Percentiles rank a stretch among this genome's conserved stretches.
Conservation (phyloP, 2,329 filamentous ascomycete genomes). For the Arthrocladium fulminans region DNA sequence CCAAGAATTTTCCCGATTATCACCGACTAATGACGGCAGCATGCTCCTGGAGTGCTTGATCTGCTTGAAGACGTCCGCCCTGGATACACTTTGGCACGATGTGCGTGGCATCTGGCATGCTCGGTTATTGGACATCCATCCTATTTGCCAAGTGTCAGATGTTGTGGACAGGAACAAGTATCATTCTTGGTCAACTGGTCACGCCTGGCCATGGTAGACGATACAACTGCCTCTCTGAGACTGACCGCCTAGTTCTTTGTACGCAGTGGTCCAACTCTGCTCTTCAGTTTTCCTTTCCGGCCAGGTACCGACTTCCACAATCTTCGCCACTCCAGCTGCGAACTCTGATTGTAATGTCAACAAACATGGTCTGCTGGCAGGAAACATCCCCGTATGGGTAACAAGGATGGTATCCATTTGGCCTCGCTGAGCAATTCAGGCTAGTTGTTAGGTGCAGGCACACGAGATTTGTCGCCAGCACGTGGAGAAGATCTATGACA, state of each 20-base stretch:
- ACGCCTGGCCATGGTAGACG: background rate
- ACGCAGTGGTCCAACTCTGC: background rate
- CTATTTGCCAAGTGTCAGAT: slow-evolving; percentile 33
- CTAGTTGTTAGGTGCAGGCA: background rate
- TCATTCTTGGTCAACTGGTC: slow-evolving; percentile 32
- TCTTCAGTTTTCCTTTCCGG: background rate
- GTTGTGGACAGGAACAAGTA: slow-evolving; percentile 34
- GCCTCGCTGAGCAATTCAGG: background rate
- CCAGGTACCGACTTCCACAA: background rate
- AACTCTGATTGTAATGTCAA: background rate
- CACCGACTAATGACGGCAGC: slow-evolving; percentile 39
- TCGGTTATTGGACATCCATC: slow-evolving; percentile 39
- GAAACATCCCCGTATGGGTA: background rate
- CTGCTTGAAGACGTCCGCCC: slow-evolving; percentile 30
- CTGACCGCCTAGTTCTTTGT: background rate
- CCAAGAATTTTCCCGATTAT: slow-evolving; percentile 41
- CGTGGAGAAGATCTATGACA: background rate
- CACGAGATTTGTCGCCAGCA: background rate
- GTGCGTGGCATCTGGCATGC: slow-evolving; percentile 31
- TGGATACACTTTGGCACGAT: background rate
- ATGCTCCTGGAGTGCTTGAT: slow-evolving; percentile 39
- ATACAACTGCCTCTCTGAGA: background rate
- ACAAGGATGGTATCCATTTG: background rate
- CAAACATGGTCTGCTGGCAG: background rate
- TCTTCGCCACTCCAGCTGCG: background rate